These are phyloP conservation scores for Babesia ovis DNA, from an alignment of 169 alveolate species.

Conservation along the genomic window DNA sequence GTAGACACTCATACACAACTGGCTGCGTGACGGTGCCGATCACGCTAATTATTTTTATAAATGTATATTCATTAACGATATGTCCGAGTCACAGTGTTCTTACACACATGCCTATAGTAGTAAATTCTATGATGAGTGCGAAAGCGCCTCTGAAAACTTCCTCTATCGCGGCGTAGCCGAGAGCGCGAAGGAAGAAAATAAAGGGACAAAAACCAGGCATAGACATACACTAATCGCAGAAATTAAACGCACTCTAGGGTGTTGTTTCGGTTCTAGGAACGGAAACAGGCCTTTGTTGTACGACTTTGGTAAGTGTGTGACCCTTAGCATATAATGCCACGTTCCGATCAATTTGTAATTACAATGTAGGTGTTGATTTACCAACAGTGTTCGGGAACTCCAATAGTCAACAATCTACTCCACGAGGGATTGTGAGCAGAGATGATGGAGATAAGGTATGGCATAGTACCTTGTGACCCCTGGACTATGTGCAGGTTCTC, in stretches of 20 bases:
- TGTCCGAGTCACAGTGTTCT: conserved; percentile 29
- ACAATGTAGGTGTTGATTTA: conserved; percentile 35
- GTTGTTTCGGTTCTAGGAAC: conserved; percentile 52
- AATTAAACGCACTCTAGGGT: conserved; percentile 17
- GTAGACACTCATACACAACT: background rate
- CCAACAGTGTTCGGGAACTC: conserved; percentile 22
- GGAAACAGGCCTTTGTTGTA: conserved; percentile 13
- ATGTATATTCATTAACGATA: background rate
- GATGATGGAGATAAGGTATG: conserved; percentile 22
- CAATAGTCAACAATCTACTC: conserved; percentile 14
- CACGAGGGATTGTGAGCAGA: background rate
- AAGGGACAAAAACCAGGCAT: background rate
- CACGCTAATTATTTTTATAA: background rate
- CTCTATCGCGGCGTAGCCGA: conserved; percentile 23
- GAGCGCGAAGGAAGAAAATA: background rate
- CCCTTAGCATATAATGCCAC: background rate
- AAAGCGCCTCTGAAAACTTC: conserved; percentile 67
- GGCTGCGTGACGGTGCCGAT: conserved; percentile 30
- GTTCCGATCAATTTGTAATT: background rate
- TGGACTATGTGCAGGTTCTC: conserved; percentile 8
- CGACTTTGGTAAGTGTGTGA: conserved; percentile 37
- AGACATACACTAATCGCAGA: conserved; percentile 9
- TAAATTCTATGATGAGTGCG: conserved; percentile 62
- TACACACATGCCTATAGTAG: conserved; percentile 14
- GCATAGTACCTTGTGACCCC: too few relatives aligned